Percentiles rank a stretch among this genome's conserved stretches.
phyloP scores from a whole-genome alignment of 2,329 filamentous ascomycete species.

The Microthyrium microscopicum region DNA sequence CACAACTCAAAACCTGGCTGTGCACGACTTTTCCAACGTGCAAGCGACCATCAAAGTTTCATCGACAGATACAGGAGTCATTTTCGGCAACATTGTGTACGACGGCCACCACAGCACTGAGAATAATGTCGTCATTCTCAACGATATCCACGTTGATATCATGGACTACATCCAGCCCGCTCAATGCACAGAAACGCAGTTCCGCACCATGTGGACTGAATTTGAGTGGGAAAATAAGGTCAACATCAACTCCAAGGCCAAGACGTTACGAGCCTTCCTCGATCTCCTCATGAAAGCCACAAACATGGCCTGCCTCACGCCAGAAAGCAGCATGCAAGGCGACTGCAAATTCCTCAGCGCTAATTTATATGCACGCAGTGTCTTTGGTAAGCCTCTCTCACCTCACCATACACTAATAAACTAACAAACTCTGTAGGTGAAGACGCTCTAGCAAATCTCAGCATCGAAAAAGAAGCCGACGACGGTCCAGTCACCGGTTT shows the following conservation, averaged over 20 bases:
- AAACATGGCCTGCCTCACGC: conserved; percentile 96
- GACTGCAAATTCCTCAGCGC: conserved; percentile 97
- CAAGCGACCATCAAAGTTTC: conserved; percentile 98
- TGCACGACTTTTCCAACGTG: conserved; percentile 94
- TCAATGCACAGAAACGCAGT: conserved; percentile 91
- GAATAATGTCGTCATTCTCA: conserved; percentile 92
- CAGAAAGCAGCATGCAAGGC: conserved; percentile 88
- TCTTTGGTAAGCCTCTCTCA: conserved; percentile 64
- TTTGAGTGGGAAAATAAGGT: conserved; percentile 99
- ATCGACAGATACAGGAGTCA: conserved; percentile 93
- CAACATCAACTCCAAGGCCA: conserved; percentile 97
- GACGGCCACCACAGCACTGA: conserved; percentile 84
- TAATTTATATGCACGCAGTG: conserved; percentile 88
- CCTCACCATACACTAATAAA: conserved; percentile 7
- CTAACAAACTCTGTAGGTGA: conserved; percentile 50
- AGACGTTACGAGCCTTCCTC: conserved; percentile 78
- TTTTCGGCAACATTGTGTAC: conserved; percentile 97
- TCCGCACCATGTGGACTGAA: conserved; percentile 99
- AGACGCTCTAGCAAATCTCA: conserved; percentile 93
- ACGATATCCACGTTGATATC: conserved; percentile 95
- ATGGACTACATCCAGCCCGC: conserved; percentile 99
- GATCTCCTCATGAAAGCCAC: conserved; percentile 92
- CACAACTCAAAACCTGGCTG: conserved; percentile 86
- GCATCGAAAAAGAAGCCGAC: conserved; percentile 93
- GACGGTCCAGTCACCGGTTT: conserved; percentile 93